A percentile compares a stretch with the other conserved stretches of the same genome.
Evolutionary conservation across 2,329 filamentous ascomycete genomes (phyloP).

Genomic region (Cladophialophora carrionii): DNA sequence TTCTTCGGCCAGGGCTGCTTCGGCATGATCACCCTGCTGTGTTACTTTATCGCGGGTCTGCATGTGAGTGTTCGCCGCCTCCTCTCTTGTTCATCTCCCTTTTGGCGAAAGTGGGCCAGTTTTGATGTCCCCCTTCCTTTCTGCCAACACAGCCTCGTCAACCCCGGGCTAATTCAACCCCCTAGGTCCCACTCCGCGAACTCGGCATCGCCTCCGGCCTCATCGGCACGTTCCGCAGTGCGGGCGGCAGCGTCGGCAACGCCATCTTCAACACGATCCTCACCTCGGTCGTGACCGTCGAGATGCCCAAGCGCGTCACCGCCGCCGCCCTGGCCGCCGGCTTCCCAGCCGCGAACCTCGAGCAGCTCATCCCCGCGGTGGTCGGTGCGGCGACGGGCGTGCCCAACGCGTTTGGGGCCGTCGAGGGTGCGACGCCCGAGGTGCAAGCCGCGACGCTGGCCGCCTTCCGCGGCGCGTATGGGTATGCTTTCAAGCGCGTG

Average conservation of each 20-base stretch:
- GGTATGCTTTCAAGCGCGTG: constrained; percentile 15
- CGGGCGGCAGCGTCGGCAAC: constrained; percentile 21
- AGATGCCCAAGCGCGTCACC: constrained; percentile 11
- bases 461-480: constrained; percentile 16
- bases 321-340: constrained; percentile 8
- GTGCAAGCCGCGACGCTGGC: constrained; percentile 3
- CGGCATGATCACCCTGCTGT: constrained; percentile 13
- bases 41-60: constrained; percentile 22
- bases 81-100: not conserved
- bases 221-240: constrained; percentile 23
- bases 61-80: constrained; percentile 1
- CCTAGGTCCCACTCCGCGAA: constrained; percentile 12
- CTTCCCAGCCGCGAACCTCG: not conserved
- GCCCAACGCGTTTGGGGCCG: constrained; percentile 11
- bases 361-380: constrained; percentile 16
- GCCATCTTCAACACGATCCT: constrained; percentile 24
- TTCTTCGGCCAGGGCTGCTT: constrained; percentile 15
- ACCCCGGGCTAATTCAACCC: not conserved
- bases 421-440: constrained; percentile 19
- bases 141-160: too few species aligned
- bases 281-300: not conserved
- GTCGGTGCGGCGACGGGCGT: constrained; percentile 10
- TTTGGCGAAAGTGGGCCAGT: not conserved
- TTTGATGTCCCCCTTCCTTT: not conserved
- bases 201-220: constrained; percentile 21